phyloP scores from a whole-genome alignment of 139 green algal species.

The Microglena sp. region DNA sequence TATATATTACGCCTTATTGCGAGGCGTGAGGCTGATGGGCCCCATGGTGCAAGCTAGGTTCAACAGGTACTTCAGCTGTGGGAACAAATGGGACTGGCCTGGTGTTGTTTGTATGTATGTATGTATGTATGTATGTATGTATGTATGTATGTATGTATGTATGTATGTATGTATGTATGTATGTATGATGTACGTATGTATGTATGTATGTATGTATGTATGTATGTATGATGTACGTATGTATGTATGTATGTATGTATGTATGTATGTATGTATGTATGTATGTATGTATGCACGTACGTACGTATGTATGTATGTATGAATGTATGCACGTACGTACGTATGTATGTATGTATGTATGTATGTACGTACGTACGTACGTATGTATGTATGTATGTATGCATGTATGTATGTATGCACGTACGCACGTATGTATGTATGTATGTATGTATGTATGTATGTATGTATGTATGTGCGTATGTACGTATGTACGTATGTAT shows the following conservation, averaged over 20 bases:
- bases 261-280: neutral
- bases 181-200: too few relatives aligned
- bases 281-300: neutral
- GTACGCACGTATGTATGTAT: neutral
- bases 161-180: too few relatives aligned
- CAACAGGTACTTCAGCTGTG: neutral
- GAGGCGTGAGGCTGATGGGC: too few relatives aligned
- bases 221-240: too few relatives aligned
- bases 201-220: too few relatives aligned
- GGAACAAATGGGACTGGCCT: neutral
- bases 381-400: neutral
- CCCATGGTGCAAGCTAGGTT: neutral
- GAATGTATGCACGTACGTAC: neutral
- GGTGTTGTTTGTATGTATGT: too few relatives aligned
- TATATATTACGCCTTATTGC: too few relatives aligned
- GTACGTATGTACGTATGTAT: too few relatives aligned
- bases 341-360: neutral
- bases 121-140: too few relatives aligned
- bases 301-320: neutral
- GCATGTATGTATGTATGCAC: neutral
- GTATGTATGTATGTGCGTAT: too few relatives aligned
- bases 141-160: too few relatives aligned
- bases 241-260: neutral
- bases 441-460: conserved; percentile 3
- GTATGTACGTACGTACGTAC: neutral